Evolutionary conservation across 225 moss, liverwort and hornwort species (phyloP).

Genomic region (Marchantia polymorpha): DNA sequence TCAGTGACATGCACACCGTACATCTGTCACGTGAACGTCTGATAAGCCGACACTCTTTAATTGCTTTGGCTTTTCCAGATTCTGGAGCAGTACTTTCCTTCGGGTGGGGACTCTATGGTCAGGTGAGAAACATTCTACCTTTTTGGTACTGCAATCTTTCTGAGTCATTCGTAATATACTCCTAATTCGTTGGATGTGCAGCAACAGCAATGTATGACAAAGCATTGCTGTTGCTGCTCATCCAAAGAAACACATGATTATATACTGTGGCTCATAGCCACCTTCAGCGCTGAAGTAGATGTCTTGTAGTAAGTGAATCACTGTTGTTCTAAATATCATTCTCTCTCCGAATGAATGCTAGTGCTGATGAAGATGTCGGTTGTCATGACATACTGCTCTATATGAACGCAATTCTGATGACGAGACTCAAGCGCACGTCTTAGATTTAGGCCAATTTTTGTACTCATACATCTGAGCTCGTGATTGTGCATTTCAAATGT

Average conservation of each 20-base stretch:
- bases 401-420: no score
- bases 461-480: neutral
- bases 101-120: conserved; percentile 99
- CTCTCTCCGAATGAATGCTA: no score
- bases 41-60: neutral
- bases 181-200: neutral
- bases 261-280: no score
- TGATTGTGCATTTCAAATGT: neutral
- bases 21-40: neutral
- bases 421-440: no score
- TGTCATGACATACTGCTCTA: no score
- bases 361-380: no score
- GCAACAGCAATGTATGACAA: neutral
- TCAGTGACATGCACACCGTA: neutral
- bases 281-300: no score
- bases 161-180: neutral
- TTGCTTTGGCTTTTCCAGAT: conserved; percentile 45
- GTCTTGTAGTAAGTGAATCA: no score
- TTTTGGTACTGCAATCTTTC: neutral
- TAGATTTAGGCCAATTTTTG: neutral
- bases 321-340: no score
- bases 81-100: conserved; percentile 83
- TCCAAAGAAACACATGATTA: no score
- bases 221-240: neutral
- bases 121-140: conserved; percentile 50